Conservation (phyloP, 2,329 filamentous ascomycete species). For the Diaporthe citriasiana region DNA sequence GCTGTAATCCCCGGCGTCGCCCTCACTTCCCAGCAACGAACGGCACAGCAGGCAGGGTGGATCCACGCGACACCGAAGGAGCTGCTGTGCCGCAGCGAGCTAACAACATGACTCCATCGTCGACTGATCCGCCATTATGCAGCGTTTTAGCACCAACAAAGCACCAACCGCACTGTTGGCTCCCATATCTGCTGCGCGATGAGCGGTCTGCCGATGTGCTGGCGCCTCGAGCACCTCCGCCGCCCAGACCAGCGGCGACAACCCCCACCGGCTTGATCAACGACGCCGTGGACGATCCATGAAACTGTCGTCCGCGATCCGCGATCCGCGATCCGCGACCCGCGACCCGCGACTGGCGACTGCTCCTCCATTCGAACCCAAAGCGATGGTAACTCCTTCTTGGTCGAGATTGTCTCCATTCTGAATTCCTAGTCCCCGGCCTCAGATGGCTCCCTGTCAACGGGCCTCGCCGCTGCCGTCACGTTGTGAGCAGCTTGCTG, state of each 20-base stretch:
- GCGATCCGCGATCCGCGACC: neutral
- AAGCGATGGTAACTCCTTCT: neutral
- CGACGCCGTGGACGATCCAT: neutral
- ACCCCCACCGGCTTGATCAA: neutral
- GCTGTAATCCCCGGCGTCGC: too few relatives aligned
- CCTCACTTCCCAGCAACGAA: constrained; percentile 13
- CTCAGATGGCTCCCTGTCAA: neutral
- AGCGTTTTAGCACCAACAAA: constrained; percentile 22
- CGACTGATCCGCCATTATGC: constrained; percentile 24
- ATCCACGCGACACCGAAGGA: constrained; percentile 22
- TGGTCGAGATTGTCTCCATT: neutral
- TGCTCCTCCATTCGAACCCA: neutral
- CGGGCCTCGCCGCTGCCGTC: neutral
- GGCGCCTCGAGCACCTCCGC: neutral
- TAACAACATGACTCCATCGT: constrained; percentile 20
- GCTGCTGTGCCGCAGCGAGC: constrained; percentile 27
- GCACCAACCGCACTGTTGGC: constrained; percentile 12
- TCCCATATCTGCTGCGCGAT: neutral
- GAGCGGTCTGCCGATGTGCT: constrained; percentile 6
- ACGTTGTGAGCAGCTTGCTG: neutral
- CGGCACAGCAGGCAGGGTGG: constrained; percentile 19
- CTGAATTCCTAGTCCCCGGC: neutral
- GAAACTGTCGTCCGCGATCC: neutral
- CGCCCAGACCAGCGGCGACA: neutral
- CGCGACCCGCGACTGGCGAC: neutral